Evolutionary conservation across 192 early-diverging fungal genomes (phyloP).

Genomic region (Rhizophlyctis rosea): DNA sequence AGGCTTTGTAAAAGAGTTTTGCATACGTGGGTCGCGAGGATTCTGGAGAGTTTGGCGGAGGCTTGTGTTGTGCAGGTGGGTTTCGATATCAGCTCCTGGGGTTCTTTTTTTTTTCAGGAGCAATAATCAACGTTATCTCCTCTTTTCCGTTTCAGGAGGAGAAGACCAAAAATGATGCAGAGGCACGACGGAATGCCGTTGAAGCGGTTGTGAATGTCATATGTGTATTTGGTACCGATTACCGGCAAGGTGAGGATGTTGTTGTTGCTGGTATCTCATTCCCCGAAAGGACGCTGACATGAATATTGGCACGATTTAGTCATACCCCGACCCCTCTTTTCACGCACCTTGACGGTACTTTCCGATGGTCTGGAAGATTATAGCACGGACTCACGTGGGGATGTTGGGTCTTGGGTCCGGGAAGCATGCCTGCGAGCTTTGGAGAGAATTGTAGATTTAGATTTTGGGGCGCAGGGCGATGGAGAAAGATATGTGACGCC

Average conservation of each 20-base stretch:
- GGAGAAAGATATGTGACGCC: neutral
- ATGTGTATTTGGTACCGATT: no score
- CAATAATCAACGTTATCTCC: neutral
- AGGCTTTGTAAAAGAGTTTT: slow-evolving; percentile 35
- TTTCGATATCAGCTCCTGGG: no score
- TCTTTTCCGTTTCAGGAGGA: slow-evolving; percentile 3
- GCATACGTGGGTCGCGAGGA: slow-evolving; percentile 15
- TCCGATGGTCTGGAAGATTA: slow-evolving; percentile 77
- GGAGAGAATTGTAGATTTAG: neutral
- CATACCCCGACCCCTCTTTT: slow-evolving; percentile 29
- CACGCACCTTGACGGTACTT: slow-evolving; percentile 48
- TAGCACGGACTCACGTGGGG: slow-evolving; percentile 84
- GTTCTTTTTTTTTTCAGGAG: no score
- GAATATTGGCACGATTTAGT: no score
- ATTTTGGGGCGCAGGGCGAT: neutral
- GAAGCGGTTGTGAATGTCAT: slow-evolving; percentile 42
- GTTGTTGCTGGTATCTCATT: no score
- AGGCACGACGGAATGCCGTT: slow-evolving; percentile 65
- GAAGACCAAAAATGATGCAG: slow-evolving; percentile 54
- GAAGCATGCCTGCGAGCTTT: slow-evolving; percentile 58
- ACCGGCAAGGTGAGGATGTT: no score
- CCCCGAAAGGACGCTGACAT: no score
- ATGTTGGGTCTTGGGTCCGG: slow-evolving; percentile 93
- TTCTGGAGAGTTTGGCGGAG: slow-evolving; percentile 22
- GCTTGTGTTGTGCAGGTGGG: slow-evolving; percentile 32